Conservation (phyloP, 164 flowering plant genomes). For the Nymphaea colorata region DNA sequence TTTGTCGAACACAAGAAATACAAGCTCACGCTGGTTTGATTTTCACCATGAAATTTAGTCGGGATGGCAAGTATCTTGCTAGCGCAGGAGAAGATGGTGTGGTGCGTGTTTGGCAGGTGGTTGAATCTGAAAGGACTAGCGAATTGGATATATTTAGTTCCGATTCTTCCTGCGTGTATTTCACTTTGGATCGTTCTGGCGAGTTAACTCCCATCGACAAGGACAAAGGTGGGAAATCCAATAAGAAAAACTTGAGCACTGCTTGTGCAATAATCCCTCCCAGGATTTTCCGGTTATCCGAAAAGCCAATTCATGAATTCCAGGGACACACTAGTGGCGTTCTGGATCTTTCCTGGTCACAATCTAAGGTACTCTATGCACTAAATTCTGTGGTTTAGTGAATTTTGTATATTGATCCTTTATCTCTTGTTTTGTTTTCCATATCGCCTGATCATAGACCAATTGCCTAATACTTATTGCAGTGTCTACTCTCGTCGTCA, state of each 20-base stretch:
- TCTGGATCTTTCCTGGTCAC: conserved; percentile 80
- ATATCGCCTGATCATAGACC: background rate
- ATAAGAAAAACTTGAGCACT: conserved; percentile 32
- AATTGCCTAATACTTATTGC: conserved; percentile 23
- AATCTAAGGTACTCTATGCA: conserved; percentile 30
- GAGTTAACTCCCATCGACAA: conserved; percentile 31
- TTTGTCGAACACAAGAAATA: conserved; percentile 52
- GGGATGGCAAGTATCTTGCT: conserved; percentile 59
- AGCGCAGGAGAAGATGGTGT: conserved; percentile 72
- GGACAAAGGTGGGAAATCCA: conserved; percentile 22
- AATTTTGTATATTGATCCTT: background rate
- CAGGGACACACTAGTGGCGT: conserved; percentile 63
- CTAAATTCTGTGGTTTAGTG: background rate
- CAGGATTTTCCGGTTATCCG: conserved; percentile 37
- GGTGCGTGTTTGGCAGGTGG: conserved; percentile 68
- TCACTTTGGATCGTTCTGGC: conserved; percentile 29
- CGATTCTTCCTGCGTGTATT: conserved; percentile 44
- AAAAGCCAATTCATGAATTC: conserved; percentile 66
- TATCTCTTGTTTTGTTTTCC: too few species aligned
- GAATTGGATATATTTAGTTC: conserved; percentile 21
- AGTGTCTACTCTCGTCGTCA: conserved; percentile 83
- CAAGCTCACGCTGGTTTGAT: conserved; percentile 65
- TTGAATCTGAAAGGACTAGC: conserved; percentile 36
- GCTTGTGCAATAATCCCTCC: conserved; percentile 57
- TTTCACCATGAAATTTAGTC: conserved; percentile 71